Conservation (phyloP, 352 stramenopile species). For the Phytophthora pinifolia region DNA sequence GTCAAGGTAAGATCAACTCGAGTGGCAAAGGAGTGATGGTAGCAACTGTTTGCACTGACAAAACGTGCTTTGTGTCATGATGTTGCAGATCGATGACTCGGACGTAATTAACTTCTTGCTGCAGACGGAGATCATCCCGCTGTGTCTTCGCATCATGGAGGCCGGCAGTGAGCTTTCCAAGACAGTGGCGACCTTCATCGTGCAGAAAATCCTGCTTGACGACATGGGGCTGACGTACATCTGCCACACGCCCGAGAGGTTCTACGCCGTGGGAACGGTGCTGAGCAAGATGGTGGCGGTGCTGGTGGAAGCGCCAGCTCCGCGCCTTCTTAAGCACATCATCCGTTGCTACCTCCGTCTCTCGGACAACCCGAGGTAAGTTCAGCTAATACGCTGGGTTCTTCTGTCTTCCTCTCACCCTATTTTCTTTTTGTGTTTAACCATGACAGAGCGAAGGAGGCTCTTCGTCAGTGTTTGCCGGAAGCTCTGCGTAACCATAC, state of each 20-base stretch:
- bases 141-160: conserved; percentile 99
- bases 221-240: conserved; percentile 99
- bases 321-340: conserved; percentile 98
- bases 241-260: conserved; percentile 96
- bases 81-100: conserved; percentile 93
- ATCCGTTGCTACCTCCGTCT: conserved; percentile 98
- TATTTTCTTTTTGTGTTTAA: conserved; percentile 27
- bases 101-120: conserved; percentile 99
- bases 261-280: conserved; percentile 90
- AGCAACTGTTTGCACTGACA: neutral
- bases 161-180: conserved; percentile 97
- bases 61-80: conserved; percentile 1
- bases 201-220: conserved; percentile 99
- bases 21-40: neutral
- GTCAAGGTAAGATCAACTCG: conserved; percentile 86
- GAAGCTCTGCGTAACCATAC: conserved; percentile 94
- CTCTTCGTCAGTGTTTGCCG: conserved; percentile 95
- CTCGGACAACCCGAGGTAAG: conserved; percentile 69
- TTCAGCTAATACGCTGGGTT: conserved; percentile 7
- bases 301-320: conserved; percentile 92
- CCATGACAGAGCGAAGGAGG: conserved; percentile 89
- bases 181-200: conserved; percentile 99
- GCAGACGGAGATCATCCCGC: conserved; percentile 99
- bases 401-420: neutral
- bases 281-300: conserved; percentile 97